Conservation (phyloP, 768 basidiomycete genomes). For the Dentipellis fragilis region DNA sequence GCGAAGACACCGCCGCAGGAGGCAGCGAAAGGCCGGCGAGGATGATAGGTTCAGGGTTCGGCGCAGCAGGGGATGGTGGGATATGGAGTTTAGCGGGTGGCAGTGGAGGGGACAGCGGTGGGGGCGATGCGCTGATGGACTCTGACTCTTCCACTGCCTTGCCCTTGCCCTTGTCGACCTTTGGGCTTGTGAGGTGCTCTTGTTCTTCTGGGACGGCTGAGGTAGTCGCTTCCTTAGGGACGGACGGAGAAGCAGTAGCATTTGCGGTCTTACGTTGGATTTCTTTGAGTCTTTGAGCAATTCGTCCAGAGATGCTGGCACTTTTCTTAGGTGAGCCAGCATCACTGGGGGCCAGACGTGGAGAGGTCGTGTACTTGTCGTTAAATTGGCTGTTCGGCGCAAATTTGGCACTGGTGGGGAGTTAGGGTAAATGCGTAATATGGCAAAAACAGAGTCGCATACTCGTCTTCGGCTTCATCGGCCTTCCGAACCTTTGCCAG, state of each 20-base stretch:
- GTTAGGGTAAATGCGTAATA: neutral
- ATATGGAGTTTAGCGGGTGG: conserved; percentile 30
- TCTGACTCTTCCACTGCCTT: conserved; percentile 40
- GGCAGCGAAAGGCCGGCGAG: conserved; percentile 68
- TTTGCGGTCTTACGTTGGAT: conserved; percentile 48
- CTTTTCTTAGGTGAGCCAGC: conserved; percentile 51
- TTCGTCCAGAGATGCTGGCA: conserved; percentile 79
- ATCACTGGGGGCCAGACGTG: conserved; percentile 51
- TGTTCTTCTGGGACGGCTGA: conserved; percentile 11
- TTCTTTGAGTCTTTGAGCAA: conserved; percentile 72
- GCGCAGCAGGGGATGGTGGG: conserved; percentile 29
- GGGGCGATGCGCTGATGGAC: conserved; percentile 40
- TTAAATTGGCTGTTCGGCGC: conserved; percentile 55
- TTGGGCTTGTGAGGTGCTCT: neutral
- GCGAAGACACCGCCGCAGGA: conserved; percentile 51
- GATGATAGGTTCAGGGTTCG: conserved; percentile 45
- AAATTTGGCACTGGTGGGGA: conserved; percentile 65
- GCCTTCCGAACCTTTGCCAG: conserved; percentile 70
- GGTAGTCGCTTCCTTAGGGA: conserved; percentile 19
- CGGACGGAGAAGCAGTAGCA: conserved; percentile 3
- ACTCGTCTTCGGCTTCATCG: conserved; percentile 94
- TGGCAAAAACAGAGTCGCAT: conserved; percentile 22
- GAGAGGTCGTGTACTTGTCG: conserved; percentile 80
- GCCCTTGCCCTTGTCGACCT: conserved; percentile 72
- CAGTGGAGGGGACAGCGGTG: conserved; percentile 51